These are phyloP conservation scores for Psophocarpus tetragonolobus DNA, from an alignment of 306 rosid species.

Conservation along the genomic window DNA sequence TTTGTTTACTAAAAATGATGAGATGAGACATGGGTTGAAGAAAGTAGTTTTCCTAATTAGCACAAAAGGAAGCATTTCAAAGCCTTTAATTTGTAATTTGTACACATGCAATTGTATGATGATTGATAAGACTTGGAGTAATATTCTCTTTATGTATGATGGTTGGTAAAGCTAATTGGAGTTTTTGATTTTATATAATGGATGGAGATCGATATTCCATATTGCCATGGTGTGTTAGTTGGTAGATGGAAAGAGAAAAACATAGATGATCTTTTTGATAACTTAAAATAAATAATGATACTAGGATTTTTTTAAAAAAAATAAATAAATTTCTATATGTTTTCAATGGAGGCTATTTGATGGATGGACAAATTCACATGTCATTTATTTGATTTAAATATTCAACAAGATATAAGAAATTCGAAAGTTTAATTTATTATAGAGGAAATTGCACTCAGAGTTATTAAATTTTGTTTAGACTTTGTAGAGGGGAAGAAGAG, in stretches of 20 bases:
- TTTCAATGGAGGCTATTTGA: neutral
- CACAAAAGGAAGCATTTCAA: neutral
- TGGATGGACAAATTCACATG: neutral
- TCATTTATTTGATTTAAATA: neutral
- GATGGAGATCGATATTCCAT: neutral
- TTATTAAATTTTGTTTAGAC: neutral
- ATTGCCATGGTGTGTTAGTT: neutral
- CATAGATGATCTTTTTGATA: neutral
- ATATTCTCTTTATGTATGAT: neutral
- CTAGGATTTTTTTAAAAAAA: neutral
- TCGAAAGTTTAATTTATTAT: neutral
- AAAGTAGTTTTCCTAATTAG: neutral
- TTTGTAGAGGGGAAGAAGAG: neutral
- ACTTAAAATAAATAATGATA: neutral
- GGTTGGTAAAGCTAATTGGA: neutral
- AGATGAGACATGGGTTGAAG: slow-evolving; percentile 2
- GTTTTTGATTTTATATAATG: neutral
- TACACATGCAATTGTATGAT: neutral
- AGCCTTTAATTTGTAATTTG: neutral
- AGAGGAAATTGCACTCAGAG: neutral
- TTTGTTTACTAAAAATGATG: neutral
- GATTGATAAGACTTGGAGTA: neutral
- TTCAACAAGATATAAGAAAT: neutral
- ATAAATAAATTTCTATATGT: neutral
- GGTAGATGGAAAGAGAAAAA: neutral